A percentile compares a stretch with the other conserved stretches of the same genome.
Conservation (phyloP, 148 eudicot genomes). For the Rhododendron mucronatum region DNA sequence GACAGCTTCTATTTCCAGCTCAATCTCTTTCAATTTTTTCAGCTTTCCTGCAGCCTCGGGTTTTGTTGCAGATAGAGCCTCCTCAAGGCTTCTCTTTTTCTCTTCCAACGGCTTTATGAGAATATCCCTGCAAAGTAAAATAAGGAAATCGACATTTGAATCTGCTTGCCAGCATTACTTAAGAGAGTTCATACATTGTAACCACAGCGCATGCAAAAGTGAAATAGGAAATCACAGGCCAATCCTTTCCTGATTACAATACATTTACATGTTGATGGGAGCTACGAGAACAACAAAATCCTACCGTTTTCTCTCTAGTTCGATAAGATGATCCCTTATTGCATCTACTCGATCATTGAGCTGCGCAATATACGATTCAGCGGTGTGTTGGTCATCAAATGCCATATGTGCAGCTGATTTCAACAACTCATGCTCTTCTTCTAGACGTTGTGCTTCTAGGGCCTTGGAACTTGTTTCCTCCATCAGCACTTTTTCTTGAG, state of each 20-base stretch:
- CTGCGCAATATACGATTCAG: slow-evolving; percentile 28
- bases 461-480: slow-evolving; percentile 15
- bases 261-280: neutral
- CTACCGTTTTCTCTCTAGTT: slow-evolving; percentile 42
- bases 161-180: neutral
- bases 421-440: slow-evolving; percentile 37
- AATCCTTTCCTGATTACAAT: neutral
- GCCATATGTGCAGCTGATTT: slow-evolving; percentile 45
- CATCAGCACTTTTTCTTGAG: slow-evolving; percentile 20
- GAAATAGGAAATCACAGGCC: neutral
- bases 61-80: slow-evolving; percentile 25
- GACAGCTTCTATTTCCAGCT: slow-evolving; percentile 37
- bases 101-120: slow-evolving; percentile 30
- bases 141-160: neutral
- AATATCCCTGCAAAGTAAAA: slow-evolving; percentile 21
- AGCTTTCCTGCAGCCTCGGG: slow-evolving; percentile 39
- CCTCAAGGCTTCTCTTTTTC: slow-evolving; percentile 38
- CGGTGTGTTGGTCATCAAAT: slow-evolving; percentile 29
- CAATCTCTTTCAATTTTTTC: slow-evolving; percentile 38
- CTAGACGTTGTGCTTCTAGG: slow-evolving; percentile 21
- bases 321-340: slow-evolving; percentile 26
- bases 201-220: neutral
- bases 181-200: neutral
- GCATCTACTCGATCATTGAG: slow-evolving; percentile 31
- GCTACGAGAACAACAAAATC: slow-evolving; percentile 1